Conservation (phyloP, 352 stramenopile species). For the Pythium apleroticum region DNA sequence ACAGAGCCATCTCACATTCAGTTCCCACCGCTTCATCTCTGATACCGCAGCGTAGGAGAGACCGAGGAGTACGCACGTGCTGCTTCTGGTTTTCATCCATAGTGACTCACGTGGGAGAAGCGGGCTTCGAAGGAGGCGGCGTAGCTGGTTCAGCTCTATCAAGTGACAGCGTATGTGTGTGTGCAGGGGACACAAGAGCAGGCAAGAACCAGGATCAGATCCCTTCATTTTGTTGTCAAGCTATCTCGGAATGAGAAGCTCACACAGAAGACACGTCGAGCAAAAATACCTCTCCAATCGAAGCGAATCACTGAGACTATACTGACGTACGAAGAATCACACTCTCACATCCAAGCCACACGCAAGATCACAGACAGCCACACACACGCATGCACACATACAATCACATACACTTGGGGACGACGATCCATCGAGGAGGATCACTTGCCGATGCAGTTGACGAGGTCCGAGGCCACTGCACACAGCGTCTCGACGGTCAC, state of each 20-base stretch:
- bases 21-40: neutral
- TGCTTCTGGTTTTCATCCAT: constrained; percentile 69
- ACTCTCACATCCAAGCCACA: constrained; percentile 1
- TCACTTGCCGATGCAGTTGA: constrained; percentile 25
- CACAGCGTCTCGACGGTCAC: constrained; percentile 47
- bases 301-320: constrained; percentile 3
- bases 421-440: neutral
- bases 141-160: neutral
- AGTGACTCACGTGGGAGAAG: neutral
- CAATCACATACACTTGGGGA: neutral
- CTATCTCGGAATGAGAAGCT: neutral
- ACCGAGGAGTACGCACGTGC: constrained; percentile 31
- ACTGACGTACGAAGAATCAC: neutral
- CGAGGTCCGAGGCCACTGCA: constrained; percentile 54
- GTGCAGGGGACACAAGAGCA: neutral
- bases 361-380: constrained; percentile 4
- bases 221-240: neutral
- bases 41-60: neutral
- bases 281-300: constrained; percentile 23
- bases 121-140: neutral
- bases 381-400: constrained; percentile 12
- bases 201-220: neutral
- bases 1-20: neutral
- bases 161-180: neutral
- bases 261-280: neutral